These are phyloP conservation scores for Vitis hybrid DNA, from an alignment of 177 flowering plant genomes.

Conservation along the genomic window DNA sequence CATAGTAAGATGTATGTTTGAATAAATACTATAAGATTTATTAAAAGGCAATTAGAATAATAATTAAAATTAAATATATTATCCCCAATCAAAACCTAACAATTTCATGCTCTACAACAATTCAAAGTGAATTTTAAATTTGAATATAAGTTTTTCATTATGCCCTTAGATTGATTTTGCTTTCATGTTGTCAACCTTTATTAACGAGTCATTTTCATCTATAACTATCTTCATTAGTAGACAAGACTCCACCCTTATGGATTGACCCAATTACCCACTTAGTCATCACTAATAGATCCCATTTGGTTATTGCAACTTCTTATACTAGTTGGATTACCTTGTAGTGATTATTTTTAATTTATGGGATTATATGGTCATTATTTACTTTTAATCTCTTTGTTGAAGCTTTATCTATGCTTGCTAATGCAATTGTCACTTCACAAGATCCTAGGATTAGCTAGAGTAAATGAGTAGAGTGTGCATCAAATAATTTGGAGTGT, in stretches of 20 bases:
- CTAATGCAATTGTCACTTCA: constrained; percentile 67
- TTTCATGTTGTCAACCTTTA: no score
- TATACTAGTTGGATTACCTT: constrained; percentile 83
- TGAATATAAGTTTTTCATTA: constrained; percentile 79
- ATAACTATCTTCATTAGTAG: no score
- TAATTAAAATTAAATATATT: no score
- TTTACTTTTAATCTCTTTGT: constrained; percentile 95
- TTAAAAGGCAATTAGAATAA: no score
- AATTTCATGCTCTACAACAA: constrained; percentile 97
- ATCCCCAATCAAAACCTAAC: constrained; percentile 62
- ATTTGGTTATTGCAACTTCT: no score
- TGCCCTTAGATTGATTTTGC: constrained; percentile 41
- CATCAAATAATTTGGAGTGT: constrained; percentile 55
- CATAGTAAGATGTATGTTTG: no score
- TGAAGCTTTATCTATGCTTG: constrained; percentile 57
- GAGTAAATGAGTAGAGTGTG: constrained; percentile 61
- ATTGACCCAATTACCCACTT: no score
- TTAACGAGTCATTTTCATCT: no score
- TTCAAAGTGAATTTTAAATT: constrained; percentile 86
- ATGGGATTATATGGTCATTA: constrained; percentile 67
- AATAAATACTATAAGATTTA: no score
- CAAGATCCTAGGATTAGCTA: constrained; percentile 81
- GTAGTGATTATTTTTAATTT: constrained; percentile 19
- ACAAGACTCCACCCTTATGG: background rate
- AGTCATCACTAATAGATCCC: no score